Evolutionary conservation across 1,284 basidiomycete species (phyloP).

Genomic region (Vanrija humicola): DNA sequence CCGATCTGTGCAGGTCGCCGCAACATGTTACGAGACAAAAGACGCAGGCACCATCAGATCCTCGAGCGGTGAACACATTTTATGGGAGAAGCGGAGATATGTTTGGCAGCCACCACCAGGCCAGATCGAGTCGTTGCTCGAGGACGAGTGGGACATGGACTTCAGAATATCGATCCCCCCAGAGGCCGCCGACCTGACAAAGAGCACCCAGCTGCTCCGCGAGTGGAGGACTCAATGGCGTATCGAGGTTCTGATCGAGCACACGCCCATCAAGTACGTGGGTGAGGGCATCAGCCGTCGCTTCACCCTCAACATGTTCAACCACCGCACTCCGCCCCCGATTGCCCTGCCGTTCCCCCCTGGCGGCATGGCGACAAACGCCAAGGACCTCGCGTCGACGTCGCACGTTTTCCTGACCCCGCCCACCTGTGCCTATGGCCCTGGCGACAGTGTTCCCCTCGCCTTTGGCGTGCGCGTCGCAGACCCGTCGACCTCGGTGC

Average conservation of each 20-base stretch:
- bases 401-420: slow-evolving; percentile 23
- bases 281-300: slow-evolving; percentile 27
- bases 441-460: slow-evolving; percentile 27
- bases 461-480: slow-evolving; percentile 26
- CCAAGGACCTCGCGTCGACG: slow-evolving; percentile 4
- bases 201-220: slow-evolving; percentile 22
- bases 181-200: slow-evolving; percentile 20
- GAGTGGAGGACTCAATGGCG: slow-evolving; percentile 41
- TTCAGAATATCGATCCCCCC: slow-evolving; percentile 33
- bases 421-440: slow-evolving; percentile 32
- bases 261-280: slow-evolving; percentile 37
- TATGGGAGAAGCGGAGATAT: slow-evolving; percentile 29
- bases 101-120: slow-evolving; percentile 24
- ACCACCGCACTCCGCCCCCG: slow-evolving; percentile 23
- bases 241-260: slow-evolving; percentile 35
- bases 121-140: slow-evolving; percentile 14
- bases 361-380: slow-evolving; percentile 18
- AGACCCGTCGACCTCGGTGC: slow-evolving; percentile 20
- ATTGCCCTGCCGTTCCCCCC: slow-evolving; percentile 30
- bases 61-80: slow-evolving; percentile 13
- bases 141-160: slow-evolving; percentile 27
- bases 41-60: slow-evolving; percentile 16
- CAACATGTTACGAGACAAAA: slow-evolving; percentile 31
- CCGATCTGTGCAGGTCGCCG: slow-evolving; percentile 19
- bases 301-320: slow-evolving; percentile 28